A percentile compares a stretch with the other conserved stretches of the same genome.
Conservation (phyloP, 441 rosid genomes). For the Jatropha multifida region DNA sequence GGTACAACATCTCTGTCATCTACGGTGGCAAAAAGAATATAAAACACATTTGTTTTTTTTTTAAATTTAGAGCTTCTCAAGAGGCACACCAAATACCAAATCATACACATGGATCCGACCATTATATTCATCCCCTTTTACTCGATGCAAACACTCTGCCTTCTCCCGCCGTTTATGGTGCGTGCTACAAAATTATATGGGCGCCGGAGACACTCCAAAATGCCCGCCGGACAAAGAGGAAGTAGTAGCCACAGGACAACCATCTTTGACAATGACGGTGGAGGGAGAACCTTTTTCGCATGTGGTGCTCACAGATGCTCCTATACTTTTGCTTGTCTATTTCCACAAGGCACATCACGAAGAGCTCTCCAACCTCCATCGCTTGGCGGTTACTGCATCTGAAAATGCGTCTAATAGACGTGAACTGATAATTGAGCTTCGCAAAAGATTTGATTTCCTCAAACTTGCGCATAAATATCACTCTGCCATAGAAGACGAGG, state of each 20-base stretch:
- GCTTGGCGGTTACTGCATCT: conserved; percentile 38
- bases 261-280: conserved; percentile 12
- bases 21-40: conserved; percentile 12
- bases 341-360: conserved; percentile 68
- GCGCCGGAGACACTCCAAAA: conserved; percentile 29
- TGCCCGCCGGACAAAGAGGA: conserved; percentile 36
- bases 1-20: conserved; percentile 31
- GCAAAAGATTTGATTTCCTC: conserved; percentile 56
- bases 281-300: conserved; percentile 16
- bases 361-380: conserved; percentile 56
- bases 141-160: conserved; percentile 39
- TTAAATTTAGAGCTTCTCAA: conserved; percentile 13
- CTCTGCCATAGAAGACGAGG: conserved; percentile 80
- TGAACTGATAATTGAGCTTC: conserved; percentile 40
- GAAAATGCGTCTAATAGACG: conserved; percentile 24
- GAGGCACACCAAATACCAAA: conserved; percentile 19
- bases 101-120: background rate
- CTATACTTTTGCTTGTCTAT: conserved; percentile 56
- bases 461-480: conserved; percentile 69
- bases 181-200: conserved; percentile 36
- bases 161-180: conserved; percentile 41
- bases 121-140: conserved; percentile 1
- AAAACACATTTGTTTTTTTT: background rate
- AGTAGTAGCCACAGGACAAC: background rate
- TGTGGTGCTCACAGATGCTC: conserved; percentile 53